Evolutionary conservation across 2,329 filamentous ascomycete genomes (phyloP), one percentile per base, ranked within the genome.

Genomic region (Calonectria fujianensis): DNA sequence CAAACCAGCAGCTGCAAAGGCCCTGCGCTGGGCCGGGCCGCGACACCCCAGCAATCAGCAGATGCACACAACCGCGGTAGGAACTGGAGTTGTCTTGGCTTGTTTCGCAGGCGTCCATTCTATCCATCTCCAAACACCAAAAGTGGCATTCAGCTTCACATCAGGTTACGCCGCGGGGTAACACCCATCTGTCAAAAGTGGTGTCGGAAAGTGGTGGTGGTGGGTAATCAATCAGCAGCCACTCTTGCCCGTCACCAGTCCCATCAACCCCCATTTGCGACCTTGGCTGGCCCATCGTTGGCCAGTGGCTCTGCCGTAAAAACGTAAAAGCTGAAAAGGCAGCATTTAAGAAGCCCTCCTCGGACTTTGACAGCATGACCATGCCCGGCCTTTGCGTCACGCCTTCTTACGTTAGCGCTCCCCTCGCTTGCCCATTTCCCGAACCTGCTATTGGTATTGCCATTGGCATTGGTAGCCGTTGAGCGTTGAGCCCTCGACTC

Each of bases 161-260:
- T 57, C 52, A 35, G 52, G 52, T 57, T 57, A 31, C 35, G 57
- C 24, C 57, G 57, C 57, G 57, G 57, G 57, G 57, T 39, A 63
- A 63, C 16, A 63, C 57, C 35, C 27, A 63, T 41, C 35, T 48
- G 37, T 39, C 57, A 63, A 41, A 13, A 63, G 57, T 63, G 57
- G 57, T 63, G 57, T 63, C 57, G 37, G 24, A 63, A 20, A 63
- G 57, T 63, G 57, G 57, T 63, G 50, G 50, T 52, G 57, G 57
- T 63, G 57, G 57, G 57, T 63, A 63, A 63, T 63, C 37, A 63
- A 63, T 45, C 20, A 29, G 45, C 45, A 63, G 57, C 57, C 57
- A 63, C 57, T 63, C 57, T 63, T 41, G 24, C 9, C 14, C 35
- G 35, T 61, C 57, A 41, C 20, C 41, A n/a, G 35, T 61, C 24